Evolutionary conservation across 164 flowering plant genomes (phyloP).

Genomic region (Magnolia changhungtana): DNA sequence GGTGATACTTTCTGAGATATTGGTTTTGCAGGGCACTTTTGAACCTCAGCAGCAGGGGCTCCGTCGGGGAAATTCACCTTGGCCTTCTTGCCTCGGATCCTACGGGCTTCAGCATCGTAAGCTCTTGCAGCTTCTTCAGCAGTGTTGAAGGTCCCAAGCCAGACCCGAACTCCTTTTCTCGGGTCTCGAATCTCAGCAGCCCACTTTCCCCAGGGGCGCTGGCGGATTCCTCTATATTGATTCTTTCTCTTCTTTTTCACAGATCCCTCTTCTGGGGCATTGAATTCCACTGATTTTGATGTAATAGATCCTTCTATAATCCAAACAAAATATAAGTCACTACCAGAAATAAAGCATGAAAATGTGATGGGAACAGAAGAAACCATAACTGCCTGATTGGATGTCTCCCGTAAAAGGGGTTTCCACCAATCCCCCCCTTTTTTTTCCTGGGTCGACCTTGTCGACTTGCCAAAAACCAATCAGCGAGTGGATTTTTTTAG

Average conservation of each 20-base stretch:
- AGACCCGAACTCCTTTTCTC: constrained; percentile 87
- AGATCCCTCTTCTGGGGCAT: constrained; percentile 60
- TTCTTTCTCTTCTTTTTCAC: constrained; percentile 93
- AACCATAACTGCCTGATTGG: neutral
- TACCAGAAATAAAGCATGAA: neutral
- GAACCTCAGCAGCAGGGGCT: constrained; percentile 14
- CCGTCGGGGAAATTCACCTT: constrained; percentile 94
- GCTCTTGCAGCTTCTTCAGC: constrained; percentile 99
- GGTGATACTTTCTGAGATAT: constrained; percentile 25
- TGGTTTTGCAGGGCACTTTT: constrained; percentile 37
- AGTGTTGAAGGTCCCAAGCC: constrained; percentile 98
- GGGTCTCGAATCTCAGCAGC: constrained; percentile 99
- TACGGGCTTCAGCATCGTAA: constrained; percentile 93
- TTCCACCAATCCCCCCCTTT: too few relatives aligned
- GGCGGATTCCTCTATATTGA: constrained; percentile 89
- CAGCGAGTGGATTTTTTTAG: too few relatives aligned
- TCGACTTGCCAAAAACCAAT: too few relatives aligned
- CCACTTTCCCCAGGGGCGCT: constrained; percentile 99
- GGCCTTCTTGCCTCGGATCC: constrained; percentile 93
- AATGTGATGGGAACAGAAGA: neutral
- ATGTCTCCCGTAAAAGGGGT: too few relatives aligned
- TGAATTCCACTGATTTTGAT: constrained; percentile 45
- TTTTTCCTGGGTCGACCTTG: too few relatives aligned
- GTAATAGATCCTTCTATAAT: constrained; percentile 26
- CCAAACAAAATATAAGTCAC: neutral